phyloP scores from a whole-genome alignment of 352 stramenopile genomes.

The Phytophthora aleatoria region DNA sequence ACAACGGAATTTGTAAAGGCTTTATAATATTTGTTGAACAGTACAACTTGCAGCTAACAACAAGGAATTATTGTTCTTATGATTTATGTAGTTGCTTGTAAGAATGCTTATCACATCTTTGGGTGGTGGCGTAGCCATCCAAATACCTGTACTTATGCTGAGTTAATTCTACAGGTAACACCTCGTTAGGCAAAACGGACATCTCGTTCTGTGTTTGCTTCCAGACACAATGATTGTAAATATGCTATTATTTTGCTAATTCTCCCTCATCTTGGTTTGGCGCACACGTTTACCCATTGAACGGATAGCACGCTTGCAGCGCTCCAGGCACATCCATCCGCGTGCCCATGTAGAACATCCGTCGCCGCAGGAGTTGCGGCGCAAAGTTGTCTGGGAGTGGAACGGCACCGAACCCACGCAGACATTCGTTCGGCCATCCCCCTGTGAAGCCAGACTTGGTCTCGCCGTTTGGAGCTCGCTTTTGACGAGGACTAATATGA shows the following conservation, averaged over 20 bases:
- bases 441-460: constrained; percentile 25
- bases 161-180: too few relatives aligned
- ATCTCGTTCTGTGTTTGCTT: too few relatives aligned
- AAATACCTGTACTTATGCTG: too few relatives aligned
- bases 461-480: constrained; percentile 26
- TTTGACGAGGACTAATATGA: constrained; percentile 41
- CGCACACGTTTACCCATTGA: constrained; percentile 25
- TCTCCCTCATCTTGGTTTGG: neutral
- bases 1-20: too few relatives aligned
- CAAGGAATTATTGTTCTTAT: too few relatives aligned
- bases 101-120: too few relatives aligned
- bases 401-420: constrained; percentile 49
- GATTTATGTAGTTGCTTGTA: too few relatives aligned
- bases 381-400: constrained; percentile 44
- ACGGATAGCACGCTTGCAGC: constrained; percentile 37
- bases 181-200: too few relatives aligned
- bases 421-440: constrained; percentile 47
- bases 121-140: too few relatives aligned
- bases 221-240: neutral
- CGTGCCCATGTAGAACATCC: constrained; percentile 49
- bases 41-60: too few relatives aligned
- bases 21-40: too few relatives aligned
- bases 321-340: constrained; percentile 27
- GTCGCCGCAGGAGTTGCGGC: constrained; percentile 37
- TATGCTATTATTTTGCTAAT: neutral